Evolutionary conservation across 2,329 filamentous ascomycete species (phyloP), one percentile per base, ranked within the genome.

Genomic region (Monosporascus ibericus): DNA sequence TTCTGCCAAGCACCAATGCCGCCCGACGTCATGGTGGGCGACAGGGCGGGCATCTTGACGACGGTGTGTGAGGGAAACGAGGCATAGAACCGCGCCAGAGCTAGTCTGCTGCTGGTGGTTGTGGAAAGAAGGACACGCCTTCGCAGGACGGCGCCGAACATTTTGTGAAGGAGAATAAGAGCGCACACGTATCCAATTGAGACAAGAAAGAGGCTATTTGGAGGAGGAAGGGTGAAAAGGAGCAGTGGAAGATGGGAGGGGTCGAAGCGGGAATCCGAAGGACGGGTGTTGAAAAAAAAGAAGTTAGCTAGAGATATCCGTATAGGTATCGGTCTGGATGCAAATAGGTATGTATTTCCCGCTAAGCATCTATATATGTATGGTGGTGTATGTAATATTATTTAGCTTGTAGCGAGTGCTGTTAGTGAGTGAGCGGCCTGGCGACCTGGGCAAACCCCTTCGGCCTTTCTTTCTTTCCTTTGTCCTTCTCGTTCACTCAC

Each of bases 1-100:
- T 97, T 99, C 79, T 97, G 90, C 94, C 94, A 99, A 59, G 85
- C 78, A 65, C 94, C 95, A 73, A 99, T 95, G 78, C 95, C 96
- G 71, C 94, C 94, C 57, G 89, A 80, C 59, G 89, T 92, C 94
- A 99, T 99, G 64, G 94, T 99, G 51, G 94, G 94, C 58, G 94
- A 99, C 66, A 99, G 81, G 54, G 94, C 94, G 60, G 94, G 94
- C 94, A 99, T 99, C 80, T 85, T 94, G 77, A 99, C 86, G 73
- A 99, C 79, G 63, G 88, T 92, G 78, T 99, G 94, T 63, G 91
- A 85, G 62, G 94, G 95, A 78, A 90, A 97, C 48, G 92, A 95
- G 63, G 81, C 94, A 78, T 81, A 84, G 73, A 75, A 82, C 76
- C 83, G 78, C 72, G 81, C 76, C 57, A 84, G 77, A 59, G 77